Percentiles rank a stretch among this genome's conserved stretches.
phyloP scores from a whole-genome alignment of 306 rosid species.

The Fragaria nilgerrensis region DNA sequence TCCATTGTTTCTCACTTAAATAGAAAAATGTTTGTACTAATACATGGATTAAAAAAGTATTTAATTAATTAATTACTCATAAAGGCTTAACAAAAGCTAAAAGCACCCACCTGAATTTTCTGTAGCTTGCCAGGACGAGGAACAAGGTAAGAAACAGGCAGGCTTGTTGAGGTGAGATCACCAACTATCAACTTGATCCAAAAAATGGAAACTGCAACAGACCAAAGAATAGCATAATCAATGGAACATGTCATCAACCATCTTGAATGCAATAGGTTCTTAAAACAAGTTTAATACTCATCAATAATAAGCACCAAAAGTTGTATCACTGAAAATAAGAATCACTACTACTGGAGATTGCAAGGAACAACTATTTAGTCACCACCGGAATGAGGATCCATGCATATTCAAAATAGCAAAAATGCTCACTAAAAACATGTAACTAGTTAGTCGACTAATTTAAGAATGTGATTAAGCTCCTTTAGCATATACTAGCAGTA shows the following conservation, averaged over 20 bases:
- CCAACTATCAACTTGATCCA: conserved; percentile 6
- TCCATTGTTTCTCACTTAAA: not conserved
- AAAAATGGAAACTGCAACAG: not conserved
- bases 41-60: not conserved
- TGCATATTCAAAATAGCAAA: not conserved
- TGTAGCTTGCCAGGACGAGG: conserved; percentile 1
- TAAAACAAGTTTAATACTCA: not conserved
- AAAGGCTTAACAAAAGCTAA: not conserved
- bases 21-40: not conserved
- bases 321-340: not conserved
- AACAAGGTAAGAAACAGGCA: not conserved
- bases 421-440: not conserved
- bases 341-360: not conserved
- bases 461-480: not conserved
- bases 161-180: conserved; percentile 5
- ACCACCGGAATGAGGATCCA: not conserved
- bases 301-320: not conserved
- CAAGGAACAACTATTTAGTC: not conserved
- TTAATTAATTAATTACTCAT: not conserved
- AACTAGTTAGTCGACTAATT: not conserved
- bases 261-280: not conserved
- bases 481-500: no score
- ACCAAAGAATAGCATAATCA: conserved; percentile 2
- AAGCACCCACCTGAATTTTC: conserved; percentile 3
- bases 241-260: not conserved